Base-by-base conservation (phyloP, 495 filamentous ascomycete genomes). In the Mycothermus thermophilus region DNA sequence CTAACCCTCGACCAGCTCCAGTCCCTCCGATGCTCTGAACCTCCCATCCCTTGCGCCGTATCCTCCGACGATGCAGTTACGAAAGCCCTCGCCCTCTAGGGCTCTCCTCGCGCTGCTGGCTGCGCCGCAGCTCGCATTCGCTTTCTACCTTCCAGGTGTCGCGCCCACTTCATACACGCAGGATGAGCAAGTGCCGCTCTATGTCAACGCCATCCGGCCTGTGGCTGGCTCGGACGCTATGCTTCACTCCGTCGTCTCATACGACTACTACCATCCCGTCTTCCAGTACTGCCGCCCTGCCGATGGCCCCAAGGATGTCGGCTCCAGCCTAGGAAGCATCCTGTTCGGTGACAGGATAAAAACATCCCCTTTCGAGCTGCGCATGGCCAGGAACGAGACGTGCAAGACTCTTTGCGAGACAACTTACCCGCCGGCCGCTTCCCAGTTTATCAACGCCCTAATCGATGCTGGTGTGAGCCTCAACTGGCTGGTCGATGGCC, bases 111-210 rank as follows among this genome's bases (percentile, higher is more conserved):
- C 66, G 32, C 46, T 71, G 11, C 55, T 70, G 2, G 56, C 54
- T 22, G 42, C 57, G 17, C 65, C 69, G 12, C 60, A 68, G 29
- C 57, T 82, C 21, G 67, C 79, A 13, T 60, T 77, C 4, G 82
- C 83, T 34, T 96, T 96, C 66, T 96, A 96, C 61, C 79, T 97
- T 24, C 90, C 90, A 11, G 90, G 90, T 40, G 84, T 95, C 49
- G 86, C 87, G 32, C 90, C 92, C n/a, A 85, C 80, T 15, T 83
- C 86, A 27, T 97, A 96, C 61, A 70, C 77, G 42, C 50, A 60
- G 16, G 75, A 72, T 45, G 77, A 84, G 38, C 58, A 60, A 16
- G 90, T 97, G n/a, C 80, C 84, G 17, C 74, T 97, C 18, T 74
- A 81, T 52, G 90, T 97, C 55, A 96, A 97, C 58, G 72, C 77